These are phyloP conservation scores for Alloteropsis semialata DNA, from an alignment of 176 grass and related monocot species.

Conservation along the genomic window DNA sequence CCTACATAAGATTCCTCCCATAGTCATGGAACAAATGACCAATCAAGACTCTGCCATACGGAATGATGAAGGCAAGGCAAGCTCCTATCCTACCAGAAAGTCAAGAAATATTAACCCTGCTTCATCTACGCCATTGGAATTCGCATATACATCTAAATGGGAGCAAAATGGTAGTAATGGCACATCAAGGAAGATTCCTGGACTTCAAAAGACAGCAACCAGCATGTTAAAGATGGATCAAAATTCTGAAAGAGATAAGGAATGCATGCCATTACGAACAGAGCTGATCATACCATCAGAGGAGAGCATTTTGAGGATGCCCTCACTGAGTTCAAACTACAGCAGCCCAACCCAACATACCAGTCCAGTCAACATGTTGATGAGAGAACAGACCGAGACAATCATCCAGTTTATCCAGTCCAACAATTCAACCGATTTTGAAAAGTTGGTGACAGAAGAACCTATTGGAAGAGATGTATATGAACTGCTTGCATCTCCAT, in stretches of 20 bases:
- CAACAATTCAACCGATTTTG: slow-evolving; percentile 1
- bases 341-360: background rate
- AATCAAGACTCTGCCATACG: background rate
- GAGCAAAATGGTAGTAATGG: background rate
- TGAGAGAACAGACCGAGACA: background rate
- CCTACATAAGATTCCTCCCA: background rate
- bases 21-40: slow-evolving; percentile 12
- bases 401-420: background rate
- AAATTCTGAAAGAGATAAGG: background rate
- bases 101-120: background rate
- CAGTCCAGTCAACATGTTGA: slow-evolving; percentile 4
- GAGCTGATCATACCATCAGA: slow-evolving; percentile 8
- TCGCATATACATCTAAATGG: slow-evolving; percentile 4
- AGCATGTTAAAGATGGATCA: background rate
- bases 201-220: background rate
- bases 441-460: background rate
- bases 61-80: background rate
- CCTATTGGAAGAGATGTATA: slow-evolving; percentile 1
- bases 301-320: background rate
- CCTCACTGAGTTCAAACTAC: slow-evolving; percentile 1
- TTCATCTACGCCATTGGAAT: slow-evolving; percentile 42
- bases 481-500: background rate
- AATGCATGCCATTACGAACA: background rate
- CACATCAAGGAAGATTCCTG: slow-evolving; percentile 8
- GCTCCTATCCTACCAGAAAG: slow-evolving; percentile 3